Base-by-base conservation (phyloP, 1,284 basidiomycete species). In the Microbotryomycetes sp. region DNA sequence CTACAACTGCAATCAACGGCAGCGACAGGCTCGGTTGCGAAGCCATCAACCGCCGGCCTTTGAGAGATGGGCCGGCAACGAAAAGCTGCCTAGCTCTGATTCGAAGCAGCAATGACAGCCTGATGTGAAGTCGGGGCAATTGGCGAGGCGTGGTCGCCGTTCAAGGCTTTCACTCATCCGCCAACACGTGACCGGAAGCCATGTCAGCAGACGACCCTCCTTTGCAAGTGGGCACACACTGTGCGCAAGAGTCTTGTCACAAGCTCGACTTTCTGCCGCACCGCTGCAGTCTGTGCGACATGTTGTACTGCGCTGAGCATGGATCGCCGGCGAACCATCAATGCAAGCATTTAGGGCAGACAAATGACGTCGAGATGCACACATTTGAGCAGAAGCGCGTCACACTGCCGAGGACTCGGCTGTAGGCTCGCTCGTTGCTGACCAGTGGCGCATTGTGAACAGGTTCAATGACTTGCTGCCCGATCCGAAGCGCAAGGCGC, bases 1-100 rank as follows among this genome's bases (percentile, higher is more conserved):
- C 94, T 61, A 92, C 88, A 55, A 98, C 85, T 11, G 88, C 83
- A 54, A 97, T 41, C 35, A 41, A 41, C 9, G 35, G 35, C 18
- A 11, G 35, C 18, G 11, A 11, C 35, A n/a, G 35, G 35, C 35
- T 41, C 35, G 35, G 35, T 41, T 41, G 35, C 18, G 9, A 18
- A 41, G 18, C 18, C 35, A 18, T 41, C 35, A 18, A 41, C 11
- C 35, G 18, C 35, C 35, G 18, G 35, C 35, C 11, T 41, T 9
- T 18, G 35, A 11, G 35, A 41, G 35, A 41, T 41, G 35, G 18
- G 18, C 18, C 35, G 35, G 35, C 35, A 18, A 41, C 9, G 35
- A n/a, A n/a, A n/a, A n/a, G n/a, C n/a, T n/a, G n/a, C n/a, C n/a
- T n/a, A n/a, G n/a, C n/a, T n/a, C n/a, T n/a, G n/a, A n/a, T n/a